Conservation (phyloP, 768 basidiomycete species). For the Rhodotorula babjevae region DNA sequence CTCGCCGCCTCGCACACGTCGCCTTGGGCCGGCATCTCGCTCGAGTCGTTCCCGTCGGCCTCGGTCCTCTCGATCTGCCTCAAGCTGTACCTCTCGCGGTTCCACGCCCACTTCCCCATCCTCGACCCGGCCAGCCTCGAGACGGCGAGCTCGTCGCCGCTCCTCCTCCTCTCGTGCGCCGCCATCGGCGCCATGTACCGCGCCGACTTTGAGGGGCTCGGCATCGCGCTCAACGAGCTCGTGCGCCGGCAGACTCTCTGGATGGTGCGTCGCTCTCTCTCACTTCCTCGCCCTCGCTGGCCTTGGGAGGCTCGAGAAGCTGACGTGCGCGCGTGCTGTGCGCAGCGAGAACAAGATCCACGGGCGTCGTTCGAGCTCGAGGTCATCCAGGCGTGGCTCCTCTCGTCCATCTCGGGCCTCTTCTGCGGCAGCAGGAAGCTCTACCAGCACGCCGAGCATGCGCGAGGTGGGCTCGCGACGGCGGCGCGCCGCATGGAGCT, state of each 20-base stretch:
- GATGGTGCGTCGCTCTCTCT: background rate
- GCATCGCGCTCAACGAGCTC: background rate
- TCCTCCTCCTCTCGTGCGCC: background rate
- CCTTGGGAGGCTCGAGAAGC: background rate
- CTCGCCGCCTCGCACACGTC: background rate
- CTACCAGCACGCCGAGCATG: conserved; percentile 3
- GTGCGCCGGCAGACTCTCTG: background rate
- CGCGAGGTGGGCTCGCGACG: background rate
- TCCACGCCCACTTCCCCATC: background rate
- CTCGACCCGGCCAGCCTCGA: background rate
- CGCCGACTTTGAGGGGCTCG: background rate
- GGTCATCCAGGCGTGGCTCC: conserved; percentile 1
- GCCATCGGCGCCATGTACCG: conserved; percentile 8
- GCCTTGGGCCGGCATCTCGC: background rate
- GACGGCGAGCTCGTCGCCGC: background rate
- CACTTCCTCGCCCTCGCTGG: background rate
- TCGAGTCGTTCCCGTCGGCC: background rate
- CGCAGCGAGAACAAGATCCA: background rate
- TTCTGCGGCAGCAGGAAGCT: background rate
- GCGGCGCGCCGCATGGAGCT: background rate
- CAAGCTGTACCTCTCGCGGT: background rate
- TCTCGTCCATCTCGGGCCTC: background rate
- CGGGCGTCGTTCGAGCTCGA: background rate
- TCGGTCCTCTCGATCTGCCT: background rate
- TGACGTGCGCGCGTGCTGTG: fast-evolving